Base-by-base conservation (phyloP, 495 filamentous ascomycete genomes). In the Annulohypoxylon nitens region DNA sequence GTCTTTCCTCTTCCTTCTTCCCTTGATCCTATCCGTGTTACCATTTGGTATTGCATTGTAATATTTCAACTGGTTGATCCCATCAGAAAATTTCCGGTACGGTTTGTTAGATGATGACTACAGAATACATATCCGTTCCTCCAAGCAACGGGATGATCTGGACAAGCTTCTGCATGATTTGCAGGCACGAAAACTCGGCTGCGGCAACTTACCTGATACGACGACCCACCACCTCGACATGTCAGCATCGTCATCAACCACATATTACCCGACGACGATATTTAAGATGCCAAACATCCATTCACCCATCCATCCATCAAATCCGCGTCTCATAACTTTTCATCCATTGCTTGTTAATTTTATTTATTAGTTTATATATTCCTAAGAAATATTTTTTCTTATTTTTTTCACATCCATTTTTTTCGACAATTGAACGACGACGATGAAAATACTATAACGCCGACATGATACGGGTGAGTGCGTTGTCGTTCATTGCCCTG, bases 131-230 rank as follows among this genome's bases (percentile, higher is more conserved):
- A 23, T 34, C 33, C 36, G 14, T 62, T 36, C 45, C 45, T 65
- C 37, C 6, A 55, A 58, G 67, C 58, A 33, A 59, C 60, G 63
- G 67, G 69, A 69, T 67, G 69, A 68, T 72, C 60, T 70, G 30
- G 48, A 61, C 54, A 26, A 72, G 64, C 64, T 75, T 72, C 64
- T 64, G 65, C 73, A 72, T 71, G 65, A 72, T 75, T 75, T 72
- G 61, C 68, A 71, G 61, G 20, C 20, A 60, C 55, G 61, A 64
- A 71, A 65, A 50, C 61, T 60, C 69, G 69, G 69, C 73, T 69
- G 57, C 60, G 61, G 64, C 60, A 61, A 67, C 47, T 72, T 66
- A 69, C 64, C 33, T 71, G 68, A 75, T 61, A 53, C 59, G 73
- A 62, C 34, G 68, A 61, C 64, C 73, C 72, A 67, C 72, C 18